Base-by-base conservation (phyloP, 2,329 filamentous ascomycete genomes). In the Fusarium robinianum region DNA sequence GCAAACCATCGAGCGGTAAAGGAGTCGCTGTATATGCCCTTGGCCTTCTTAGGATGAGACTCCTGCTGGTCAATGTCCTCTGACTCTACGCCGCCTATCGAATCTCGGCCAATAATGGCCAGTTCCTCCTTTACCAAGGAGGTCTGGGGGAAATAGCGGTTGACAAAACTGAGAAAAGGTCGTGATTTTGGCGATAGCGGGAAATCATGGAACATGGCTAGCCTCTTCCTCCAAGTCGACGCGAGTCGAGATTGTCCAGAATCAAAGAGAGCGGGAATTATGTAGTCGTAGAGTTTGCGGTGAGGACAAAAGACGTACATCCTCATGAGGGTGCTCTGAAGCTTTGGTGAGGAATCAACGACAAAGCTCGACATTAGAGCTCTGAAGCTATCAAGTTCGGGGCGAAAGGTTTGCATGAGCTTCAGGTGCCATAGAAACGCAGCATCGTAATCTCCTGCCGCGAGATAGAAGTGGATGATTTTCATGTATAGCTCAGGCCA, bases 1-100 rank as follows among this genome's bases (percentile, higher is more conserved):
- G 90, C 90, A 63, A 96, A 91, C 71, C 90, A 83, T 51, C 84
- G 80, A n/a, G 90, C 87, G 12, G 87, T 85, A 19, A 95, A 85
- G 51, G 83, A 57, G 34, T 69, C 66, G 27, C 59, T 63, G 23
- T 60, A 63, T 12, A 54, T 56, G 14, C 60, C 53, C 42, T 48
- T 54, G 15, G 43, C 10, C 19, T 43, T 22, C 5, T 34, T 27
- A 9, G 26, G n/a, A 15, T 21, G 9, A 7, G 21, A 17, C 39
- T 14, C 19, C 24, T 5, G 17, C 12, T 8, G 7, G 19, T n/a
- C n/a, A 10, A 22, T 16, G 6, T 29, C 14, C n/a, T 27, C 16
- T 14, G n/a, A 6, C 11, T 37, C 19, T 21, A 21, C 6, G n/a
- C 31, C 17, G 3, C 26, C 5, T 6, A 12, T n/a, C 10, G 18